phyloP scores from a whole-genome alignment of 2,329 filamentous ascomycete genomes.

The Fusarium foetens region DNA sequence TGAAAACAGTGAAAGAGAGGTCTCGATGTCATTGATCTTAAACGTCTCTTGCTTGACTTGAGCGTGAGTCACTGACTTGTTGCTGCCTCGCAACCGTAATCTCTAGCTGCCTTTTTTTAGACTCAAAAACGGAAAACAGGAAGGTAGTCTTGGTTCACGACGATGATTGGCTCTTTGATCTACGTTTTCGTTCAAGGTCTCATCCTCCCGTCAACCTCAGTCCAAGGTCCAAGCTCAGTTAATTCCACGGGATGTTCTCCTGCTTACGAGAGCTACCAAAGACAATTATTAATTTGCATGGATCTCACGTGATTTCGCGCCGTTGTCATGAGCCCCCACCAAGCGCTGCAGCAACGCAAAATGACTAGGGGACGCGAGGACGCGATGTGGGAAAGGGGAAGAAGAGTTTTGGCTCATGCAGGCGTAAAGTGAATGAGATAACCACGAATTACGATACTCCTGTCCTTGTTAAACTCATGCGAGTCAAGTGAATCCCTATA shows the following conservation, averaged over 20 bases:
- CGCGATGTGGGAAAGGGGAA: conserved; percentile 26
- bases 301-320: conserved; percentile 41
- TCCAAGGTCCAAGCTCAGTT: conserved; percentile 17
- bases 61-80: conserved; percentile 28
- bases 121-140: not conserved
- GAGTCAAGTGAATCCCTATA: not conserved
- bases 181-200: conserved; percentile 22
- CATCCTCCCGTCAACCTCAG: conserved; percentile 38
- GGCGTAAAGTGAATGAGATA: not conserved
- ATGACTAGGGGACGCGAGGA: conserved; percentile 30
- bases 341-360: conserved; percentile 29
- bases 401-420: not conserved
- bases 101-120: conserved; percentile 14
- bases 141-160: not conserved
- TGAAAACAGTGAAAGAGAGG: conserved; percentile 30
- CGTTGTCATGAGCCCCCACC: conserved; percentile 28
- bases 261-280: conserved; percentile 29
- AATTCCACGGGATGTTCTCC: conserved; percentile 3
- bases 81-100: conserved; percentile 27
- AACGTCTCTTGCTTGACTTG: not conserved
- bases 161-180: conserved; percentile 35
- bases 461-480: not conserved
- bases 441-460: not conserved
- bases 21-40: conserved; percentile 38
- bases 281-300: conserved; percentile 43